Evolutionary conservation across 2,329 filamentous ascomycete genomes (phyloP).

Genomic region (Xylaria sp.): DNA sequence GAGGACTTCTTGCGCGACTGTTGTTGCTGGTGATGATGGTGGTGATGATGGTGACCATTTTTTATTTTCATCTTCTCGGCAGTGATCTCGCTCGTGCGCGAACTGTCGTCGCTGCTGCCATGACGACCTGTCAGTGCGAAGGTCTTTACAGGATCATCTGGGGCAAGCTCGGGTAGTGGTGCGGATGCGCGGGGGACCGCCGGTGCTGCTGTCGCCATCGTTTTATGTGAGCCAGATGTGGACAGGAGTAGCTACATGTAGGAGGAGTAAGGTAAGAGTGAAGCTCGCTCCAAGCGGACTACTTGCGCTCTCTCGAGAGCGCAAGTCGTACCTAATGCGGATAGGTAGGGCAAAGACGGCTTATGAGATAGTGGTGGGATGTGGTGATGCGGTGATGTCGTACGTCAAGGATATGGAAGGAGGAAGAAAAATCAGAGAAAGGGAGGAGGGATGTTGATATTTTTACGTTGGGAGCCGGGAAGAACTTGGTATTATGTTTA

Average conservation of each 20-base stretch:
- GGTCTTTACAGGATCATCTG: neutral
- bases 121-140: conserved; percentile 23
- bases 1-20: too few species aligned
- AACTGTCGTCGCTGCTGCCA: conserved; percentile 32
- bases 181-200: neutral
- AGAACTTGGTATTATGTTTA: neutral
- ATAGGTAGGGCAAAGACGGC: too few species aligned
- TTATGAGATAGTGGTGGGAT: neutral
- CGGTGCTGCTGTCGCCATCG: conserved; percentile 15
- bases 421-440: neutral
- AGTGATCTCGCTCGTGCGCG: conserved; percentile 33
- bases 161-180: neutral
- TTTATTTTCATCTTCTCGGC: conserved; percentile 30
- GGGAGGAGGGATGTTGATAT: neutral
- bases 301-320: neutral
- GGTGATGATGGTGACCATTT: conserved; percentile 15
- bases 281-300: conserved; percentile 1
- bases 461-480: neutral
- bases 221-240: neutral
- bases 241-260: neutral
- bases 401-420: neutral
- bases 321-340: neutral
- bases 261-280: neutral
- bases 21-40: neutral
- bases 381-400: neutral